Percentiles rank a stretch among this genome's conserved stretches.
Conservation (phyloP, 2,329 filamentous ascomycete genomes). For the Epicoccum sorghinum region DNA sequence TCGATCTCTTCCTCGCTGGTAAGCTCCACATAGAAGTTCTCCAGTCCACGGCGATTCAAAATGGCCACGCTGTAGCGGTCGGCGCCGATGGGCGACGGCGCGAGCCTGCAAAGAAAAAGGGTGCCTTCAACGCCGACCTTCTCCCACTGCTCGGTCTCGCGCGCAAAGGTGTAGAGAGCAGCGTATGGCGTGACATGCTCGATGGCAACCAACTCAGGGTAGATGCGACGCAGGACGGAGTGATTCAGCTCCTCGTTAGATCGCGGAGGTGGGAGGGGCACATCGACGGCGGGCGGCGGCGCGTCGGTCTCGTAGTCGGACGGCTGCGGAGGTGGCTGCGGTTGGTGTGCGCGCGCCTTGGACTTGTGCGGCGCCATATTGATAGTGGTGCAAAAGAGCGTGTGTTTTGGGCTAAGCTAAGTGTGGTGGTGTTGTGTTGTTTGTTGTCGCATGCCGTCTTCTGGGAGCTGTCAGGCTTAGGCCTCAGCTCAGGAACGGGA, state of each 20-base stretch:
- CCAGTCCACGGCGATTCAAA: conserved; percentile 55
- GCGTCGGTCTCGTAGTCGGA: conserved; percentile 62
- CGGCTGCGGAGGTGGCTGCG: conserved; percentile 50
- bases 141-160: conserved; percentile 73
- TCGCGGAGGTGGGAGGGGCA: conserved; percentile 58
- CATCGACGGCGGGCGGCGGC: conserved; percentile 44
- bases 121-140: conserved; percentile 86
- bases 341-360: conserved; percentile 39
- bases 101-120: conserved; percentile 79
- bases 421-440: conserved; percentile 2
- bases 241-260: conserved; percentile 89
- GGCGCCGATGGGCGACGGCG: conserved; percentile 41
- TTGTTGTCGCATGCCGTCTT: neutral
- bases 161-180: conserved; percentile 81
- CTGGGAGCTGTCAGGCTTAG: neutral
- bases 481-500: neutral
- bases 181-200: conserved; percentile 83
- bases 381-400: neutral
- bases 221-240: conserved; percentile 79
- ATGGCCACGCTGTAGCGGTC: conserved; percentile 54
- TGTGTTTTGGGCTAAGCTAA: neutral
- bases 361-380: conserved; percentile 40
- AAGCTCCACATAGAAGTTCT: conserved; percentile 55
- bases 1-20: conserved; percentile 52
- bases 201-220: conserved; percentile 74